Conservation (phyloP, 2,329 filamentous ascomycete genomes). For the Aspergillus sp. region DNA sequence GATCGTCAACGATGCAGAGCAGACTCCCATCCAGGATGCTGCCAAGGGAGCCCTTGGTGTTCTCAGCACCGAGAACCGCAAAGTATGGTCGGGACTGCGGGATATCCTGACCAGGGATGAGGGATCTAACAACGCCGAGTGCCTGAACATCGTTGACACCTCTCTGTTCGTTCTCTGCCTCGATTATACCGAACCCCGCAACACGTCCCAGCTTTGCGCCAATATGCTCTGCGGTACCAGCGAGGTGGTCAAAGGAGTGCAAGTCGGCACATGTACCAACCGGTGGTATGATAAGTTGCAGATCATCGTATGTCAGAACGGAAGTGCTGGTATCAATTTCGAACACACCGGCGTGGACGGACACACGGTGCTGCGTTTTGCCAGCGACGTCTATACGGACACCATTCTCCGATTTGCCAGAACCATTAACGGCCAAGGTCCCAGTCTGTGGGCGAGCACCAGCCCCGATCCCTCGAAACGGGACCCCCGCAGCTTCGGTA, state of each 20-base stretch:
- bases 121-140: conserved; percentile 92
- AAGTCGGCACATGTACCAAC: conserved; percentile 97
- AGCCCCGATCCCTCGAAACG: conserved; percentile 92
- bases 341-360: conserved; percentile 98
- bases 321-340: conserved; percentile 97
- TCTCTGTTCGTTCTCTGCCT: conserved; percentile 89
- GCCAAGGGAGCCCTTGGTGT: conserved; percentile 94
- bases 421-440: conserved; percentile 91
- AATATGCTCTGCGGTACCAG: conserved; percentile 98
- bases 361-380: conserved; percentile 93
- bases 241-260: conserved; percentile 85
- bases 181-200: conserved; percentile 84
- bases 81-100: conserved; percentile 88
- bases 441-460: conserved; percentile 83
- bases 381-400: conserved; percentile 94
- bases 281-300: conserved; percentile 99
- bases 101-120: conserved; percentile 83
- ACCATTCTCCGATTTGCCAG: conserved; percentile 94
- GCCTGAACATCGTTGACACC: conserved; percentile 90
- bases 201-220: conserved; percentile 80
- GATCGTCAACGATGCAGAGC: conserved; percentile 83
- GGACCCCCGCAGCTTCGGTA: conserved; percentile 85
- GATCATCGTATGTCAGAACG: conserved; percentile 98
- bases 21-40: conserved; percentile 87
- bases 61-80: conserved; percentile 91